Evolutionary conservation across 306 rosid genomes (phyloP).

Genomic region (Crotalaria pallida): DNA sequence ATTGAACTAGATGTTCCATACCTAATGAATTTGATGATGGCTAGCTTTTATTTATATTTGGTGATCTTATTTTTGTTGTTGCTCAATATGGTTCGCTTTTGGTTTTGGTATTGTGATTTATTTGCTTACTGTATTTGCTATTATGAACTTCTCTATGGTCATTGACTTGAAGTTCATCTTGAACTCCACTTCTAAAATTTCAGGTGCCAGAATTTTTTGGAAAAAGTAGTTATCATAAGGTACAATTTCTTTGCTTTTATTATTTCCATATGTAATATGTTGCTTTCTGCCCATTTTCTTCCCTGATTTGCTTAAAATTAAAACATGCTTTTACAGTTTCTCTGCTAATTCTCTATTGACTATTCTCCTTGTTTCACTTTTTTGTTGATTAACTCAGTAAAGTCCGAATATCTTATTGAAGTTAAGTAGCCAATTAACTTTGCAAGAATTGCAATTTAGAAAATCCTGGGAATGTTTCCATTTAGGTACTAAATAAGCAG

Average conservation of each 20-base stretch:
- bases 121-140: not conserved
- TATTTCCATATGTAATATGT: not conserved
- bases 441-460: not conserved
- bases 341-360: not conserved
- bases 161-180: slow-evolving; percentile 18
- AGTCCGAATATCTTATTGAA: not conserved
- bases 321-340: not conserved
- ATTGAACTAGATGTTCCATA: slow-evolving; percentile 7
- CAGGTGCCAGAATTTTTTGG: slow-evolving; percentile 76
- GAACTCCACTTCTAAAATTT: slow-evolving; percentile 23
- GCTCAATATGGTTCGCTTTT: not conserved
- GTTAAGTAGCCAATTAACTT: not conserved
- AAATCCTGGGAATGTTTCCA: not conserved
- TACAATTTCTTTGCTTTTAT: slow-evolving; percentile 23
- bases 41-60: slow-evolving; percentile 6
- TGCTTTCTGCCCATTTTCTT: not conserved
- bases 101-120: not conserved
- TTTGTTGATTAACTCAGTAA: not conserved
- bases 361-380: not conserved
- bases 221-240: slow-evolving; percentile 75
- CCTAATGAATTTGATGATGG: not conserved
- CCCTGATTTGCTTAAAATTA: not conserved
- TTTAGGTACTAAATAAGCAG: not conserved
- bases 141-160: not conserved
- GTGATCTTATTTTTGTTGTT: not conserved